Percentiles rank a stretch among this genome's conserved stretches.
These are phyloP conservation scores for Graphiopsis chlorocephala DNA, from an alignment of 2,329 filamentous ascomycete species.

Conservation along the genomic window DNA sequence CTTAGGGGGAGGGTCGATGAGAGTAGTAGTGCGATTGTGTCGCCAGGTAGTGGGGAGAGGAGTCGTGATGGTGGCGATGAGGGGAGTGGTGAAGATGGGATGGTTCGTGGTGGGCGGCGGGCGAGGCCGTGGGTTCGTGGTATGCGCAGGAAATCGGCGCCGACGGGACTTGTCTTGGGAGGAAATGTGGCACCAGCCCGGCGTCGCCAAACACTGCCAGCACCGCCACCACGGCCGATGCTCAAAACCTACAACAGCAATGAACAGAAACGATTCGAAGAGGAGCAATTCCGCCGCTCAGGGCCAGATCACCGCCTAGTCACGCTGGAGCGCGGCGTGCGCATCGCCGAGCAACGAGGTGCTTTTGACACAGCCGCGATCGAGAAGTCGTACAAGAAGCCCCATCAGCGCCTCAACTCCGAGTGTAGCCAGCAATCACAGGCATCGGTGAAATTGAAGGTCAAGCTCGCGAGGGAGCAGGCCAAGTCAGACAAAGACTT, in stretches of 20 bases:
- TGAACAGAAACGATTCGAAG: neutral
- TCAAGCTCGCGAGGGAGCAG: neutral
- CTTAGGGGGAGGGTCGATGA: neutral
- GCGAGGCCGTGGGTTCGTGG: neutral
- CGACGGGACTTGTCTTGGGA: neutral
- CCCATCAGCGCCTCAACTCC: neutral
- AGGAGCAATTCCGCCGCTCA: neutral
- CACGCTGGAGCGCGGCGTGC: neutral
- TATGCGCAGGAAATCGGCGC: neutral
- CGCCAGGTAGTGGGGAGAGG: neutral
- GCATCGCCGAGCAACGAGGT: constrained; percentile 3
- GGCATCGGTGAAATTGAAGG: neutral
- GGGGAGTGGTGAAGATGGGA: neutral
- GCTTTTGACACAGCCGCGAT: neutral
- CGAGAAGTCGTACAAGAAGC: neutral
- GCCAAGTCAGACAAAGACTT: neutral
- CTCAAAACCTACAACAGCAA: neutral
- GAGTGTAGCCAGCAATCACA: neutral
- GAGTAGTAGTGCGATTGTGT: neutral
- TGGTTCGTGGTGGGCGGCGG: neutral
- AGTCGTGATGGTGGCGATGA: constrained; percentile 7
- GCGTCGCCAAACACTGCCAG: neutral
- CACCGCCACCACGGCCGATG: neutral
- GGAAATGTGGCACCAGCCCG: neutral
- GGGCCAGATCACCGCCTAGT: neutral